Evolutionary conservation across 495 filamentous ascomycete genomes (phyloP), one percentile per base, ranked within the genome.

Genomic region (Polyplosphaeria fusca): DNA sequence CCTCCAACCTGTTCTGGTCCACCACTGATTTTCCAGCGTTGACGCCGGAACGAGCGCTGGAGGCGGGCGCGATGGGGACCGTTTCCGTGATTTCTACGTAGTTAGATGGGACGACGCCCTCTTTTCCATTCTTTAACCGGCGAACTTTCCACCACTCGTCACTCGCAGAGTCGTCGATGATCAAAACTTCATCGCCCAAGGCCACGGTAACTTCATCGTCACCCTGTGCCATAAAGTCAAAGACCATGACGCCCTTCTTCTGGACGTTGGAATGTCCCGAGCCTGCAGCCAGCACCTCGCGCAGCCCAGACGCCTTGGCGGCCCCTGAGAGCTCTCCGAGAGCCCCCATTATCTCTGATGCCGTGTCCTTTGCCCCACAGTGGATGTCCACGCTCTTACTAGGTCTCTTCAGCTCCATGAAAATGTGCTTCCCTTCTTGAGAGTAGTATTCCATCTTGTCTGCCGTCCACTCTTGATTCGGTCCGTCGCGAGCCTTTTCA

Each of bases 101-200:
- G 71, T 87, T 94, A 74, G 89, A 91, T 3, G 93, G 93, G n/a
- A 99, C 91, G 11, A 97, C 93, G n/a, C 93, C 94, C 68, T 95
- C 88, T 66, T 88, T 89, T 42, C 88, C 88, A 69, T 91, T 96
- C 74, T 90, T 91, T 44, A 95, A 59, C 26, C 91, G 82, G 43
- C 87, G 83, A 11, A 99, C 91, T 77, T 91, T 87, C 92, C 94
- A 97, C 93, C 93, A 99, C 68, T 99, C 93, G 41, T 96, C 91
- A 47, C 91, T 95, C 71, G 88, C 89, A 52, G 76, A 82, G 68
- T 95, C 91, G 66, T 99, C 92, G 35, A 96, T 65, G 47, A 99
- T 77, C 45, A 94, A 73, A 23, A 99, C 91, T 67, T 97, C 93
- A 67, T 99, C 94, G 12, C 85, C 91, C 45, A 86, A 81, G 13